A percentile compares a stretch with the other conserved stretches of the same genome.
Conservation (phyloP, 179 eudicot genomes). For the Beta macrorhiza region DNA sequence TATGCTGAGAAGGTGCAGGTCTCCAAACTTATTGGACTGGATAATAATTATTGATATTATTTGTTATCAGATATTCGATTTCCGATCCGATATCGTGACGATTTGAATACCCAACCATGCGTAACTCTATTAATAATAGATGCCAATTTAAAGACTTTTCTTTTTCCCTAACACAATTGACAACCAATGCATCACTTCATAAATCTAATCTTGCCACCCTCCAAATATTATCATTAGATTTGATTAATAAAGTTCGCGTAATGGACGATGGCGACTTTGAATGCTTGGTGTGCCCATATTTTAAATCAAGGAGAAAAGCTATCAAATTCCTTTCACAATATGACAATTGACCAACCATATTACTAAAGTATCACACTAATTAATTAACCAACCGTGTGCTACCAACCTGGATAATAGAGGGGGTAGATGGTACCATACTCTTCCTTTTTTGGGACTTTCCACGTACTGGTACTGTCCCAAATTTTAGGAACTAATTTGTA, state of each 20-base stretch:
- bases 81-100: no score
- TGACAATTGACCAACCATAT: slow-evolving; percentile 11
- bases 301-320: neutral
- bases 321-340: slow-evolving; percentile 8
- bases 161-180: neutral
- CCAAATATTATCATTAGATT: neutral
- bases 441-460: neutral
- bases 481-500: neutral
- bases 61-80: no score
- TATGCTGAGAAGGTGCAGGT: no score
- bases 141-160: neutral
- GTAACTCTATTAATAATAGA: no score
- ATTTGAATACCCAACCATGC: no score
- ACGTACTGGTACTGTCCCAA: neutral
- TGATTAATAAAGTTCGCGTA: neutral
- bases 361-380: neutral
- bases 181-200: neutral
- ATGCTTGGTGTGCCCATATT: neutral
- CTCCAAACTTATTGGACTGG: no score
- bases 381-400: slow-evolving; percentile 1
- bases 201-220: slow-evolving; percentile 9
- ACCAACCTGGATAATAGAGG: neutral
- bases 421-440: neutral
- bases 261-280: neutral
- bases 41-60: no score